phyloP scores from a whole-genome alignment of 371 early-diverging fungal species.

The Syncephalastrum contaminatum region DNA sequence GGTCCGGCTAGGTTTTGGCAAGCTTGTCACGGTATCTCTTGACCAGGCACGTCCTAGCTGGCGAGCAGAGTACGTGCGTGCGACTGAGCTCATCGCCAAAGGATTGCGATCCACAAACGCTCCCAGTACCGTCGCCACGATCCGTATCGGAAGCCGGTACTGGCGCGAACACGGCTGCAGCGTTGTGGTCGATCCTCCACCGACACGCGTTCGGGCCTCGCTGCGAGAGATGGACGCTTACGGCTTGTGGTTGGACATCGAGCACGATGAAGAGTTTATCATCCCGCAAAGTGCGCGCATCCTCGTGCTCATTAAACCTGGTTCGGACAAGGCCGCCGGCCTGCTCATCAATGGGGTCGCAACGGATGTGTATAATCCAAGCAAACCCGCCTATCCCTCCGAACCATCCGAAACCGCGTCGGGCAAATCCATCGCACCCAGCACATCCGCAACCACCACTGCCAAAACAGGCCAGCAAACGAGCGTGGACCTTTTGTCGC shows the following conservation, averaged over 20 bases:
- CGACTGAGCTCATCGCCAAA: conserved; percentile 9
- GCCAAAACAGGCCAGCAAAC: background rate
- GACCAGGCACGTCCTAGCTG: conserved; percentile 49
- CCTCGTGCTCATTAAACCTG: conserved; percentile 45
- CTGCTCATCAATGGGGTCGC: conserved; percentile 27
- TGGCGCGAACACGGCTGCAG: conserved; percentile 42
- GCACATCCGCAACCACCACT: background rate
- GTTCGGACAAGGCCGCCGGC: background rate
- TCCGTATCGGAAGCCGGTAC: conserved; percentile 47
- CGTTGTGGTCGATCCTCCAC: conserved; percentile 58
- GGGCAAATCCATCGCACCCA: background rate
- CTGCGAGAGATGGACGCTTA: conserved; percentile 40
- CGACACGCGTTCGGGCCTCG: conserved; percentile 42
- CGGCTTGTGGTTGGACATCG: conserved; percentile 51
- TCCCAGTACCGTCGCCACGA: conserved; percentile 24
- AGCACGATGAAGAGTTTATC: conserved; percentile 50
- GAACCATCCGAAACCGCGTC: background rate
- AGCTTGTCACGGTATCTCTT: conserved; percentile 37
- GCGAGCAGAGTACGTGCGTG: conserved; percentile 51
- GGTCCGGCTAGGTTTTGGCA: conserved; percentile 41
- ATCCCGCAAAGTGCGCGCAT: conserved; percentile 58
- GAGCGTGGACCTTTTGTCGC: background rate
- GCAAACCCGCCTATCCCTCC: background rate
- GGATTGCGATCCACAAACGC: background rate
- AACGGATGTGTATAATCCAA: conserved; percentile 7